Base-by-base conservation (phyloP, 2,329 filamentous ascomycete genomes). In the Diaporthe batatas region DNA sequence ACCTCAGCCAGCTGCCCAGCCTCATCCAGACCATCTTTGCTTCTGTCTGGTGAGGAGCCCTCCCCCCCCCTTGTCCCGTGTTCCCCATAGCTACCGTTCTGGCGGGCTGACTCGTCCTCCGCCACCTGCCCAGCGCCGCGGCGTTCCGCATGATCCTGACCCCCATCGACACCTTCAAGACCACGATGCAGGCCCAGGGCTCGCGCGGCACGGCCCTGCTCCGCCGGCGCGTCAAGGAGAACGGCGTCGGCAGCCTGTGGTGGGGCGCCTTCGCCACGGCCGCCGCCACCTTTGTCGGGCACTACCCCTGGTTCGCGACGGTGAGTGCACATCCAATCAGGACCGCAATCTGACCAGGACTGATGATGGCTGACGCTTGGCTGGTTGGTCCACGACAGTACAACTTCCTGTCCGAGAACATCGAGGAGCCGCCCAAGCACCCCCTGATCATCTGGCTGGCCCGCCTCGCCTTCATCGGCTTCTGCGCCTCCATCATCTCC, bases 281-380 rank as follows among this genome's bases (percentile, higher is more conserved):
- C 0, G 85, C 83, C 1, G 85, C 85, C 0, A 87, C 85, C 0
- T 87, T 87, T 72, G 85, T 85, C 1, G 85, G 85, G 3, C 83
- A 87, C 65, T 87, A 87, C 53, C 85, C 85, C 4, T 87, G 85
- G 85, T 87, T 86, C 72, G 85, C 84, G 12, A 87, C 85, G 0
- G 84, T 85, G 76, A 65, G 80, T 68, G 47, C 8, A 18, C 2
- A 29, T n/a, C n/a, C n/a, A n/a, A n/a, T n/a, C n/a, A n/a, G n/a
- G n/a, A n/a, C n/a, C n/a, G n/a, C n/a, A n/a, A n/a, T n/a, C n/a
- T n/a, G n/a, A n/a, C n/a, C n/a, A n/a, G n/a, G n/a, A n/a, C n/a
- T n/a, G n/a, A n/a, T 18, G 10, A 2, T n/a, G 6, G 4, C 14
- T 0, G 29, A 29, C 29, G 29, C n/a, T n/a, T n/a, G 29, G 5